Evolutionary conservation across 1,284 basidiomycete species (phyloP).

Genomic region (Albatrellus sp.): DNA sequence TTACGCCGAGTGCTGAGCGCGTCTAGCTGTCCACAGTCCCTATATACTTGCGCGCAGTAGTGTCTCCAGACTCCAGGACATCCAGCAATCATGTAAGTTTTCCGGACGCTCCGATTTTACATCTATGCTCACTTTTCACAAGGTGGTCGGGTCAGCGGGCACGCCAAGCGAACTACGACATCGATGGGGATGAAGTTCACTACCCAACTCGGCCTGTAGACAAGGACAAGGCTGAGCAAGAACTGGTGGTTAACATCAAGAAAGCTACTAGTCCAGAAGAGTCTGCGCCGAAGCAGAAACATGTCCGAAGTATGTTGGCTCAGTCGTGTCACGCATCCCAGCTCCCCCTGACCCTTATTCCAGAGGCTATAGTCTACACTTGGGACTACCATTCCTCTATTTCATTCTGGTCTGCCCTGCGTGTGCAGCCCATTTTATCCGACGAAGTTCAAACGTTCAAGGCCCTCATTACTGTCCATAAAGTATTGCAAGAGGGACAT

Average conservation of each 20-base stretch:
- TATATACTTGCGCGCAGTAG: no score
- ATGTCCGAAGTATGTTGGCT: constrained; percentile 76
- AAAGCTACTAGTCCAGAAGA: constrained; percentile 92
- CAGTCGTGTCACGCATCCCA: constrained; percentile 3
- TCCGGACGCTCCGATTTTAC: background rate
- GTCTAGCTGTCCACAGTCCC: background rate
- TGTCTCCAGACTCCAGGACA: background rate
- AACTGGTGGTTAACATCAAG: constrained; percentile 89
- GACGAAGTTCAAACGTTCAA: constrained; percentile 98
- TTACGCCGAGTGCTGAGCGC: no score
- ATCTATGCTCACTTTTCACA: background rate
- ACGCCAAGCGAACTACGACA: constrained; percentile 37
- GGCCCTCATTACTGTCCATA: constrained; percentile 90
- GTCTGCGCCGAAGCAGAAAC: constrained; percentile 91
- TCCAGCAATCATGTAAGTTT: constrained; percentile 7
- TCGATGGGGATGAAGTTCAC: constrained; percentile 69
- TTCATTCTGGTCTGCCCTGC: constrained; percentile 91
- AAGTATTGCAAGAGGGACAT: constrained; percentile 91
- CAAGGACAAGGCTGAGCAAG: constrained; percentile 90
- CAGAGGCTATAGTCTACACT: constrained; percentile 94
- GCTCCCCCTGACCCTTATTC: background rate
- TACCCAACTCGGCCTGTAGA: constrained; percentile 93
- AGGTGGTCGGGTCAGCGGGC: constrained; percentile 22
- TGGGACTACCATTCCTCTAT: constrained; percentile 98
- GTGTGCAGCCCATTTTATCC: constrained; percentile 88